Evolutionary conservation across 805 yeast species (phyloP).

Genomic region (Dipodascus albidus): DNA sequence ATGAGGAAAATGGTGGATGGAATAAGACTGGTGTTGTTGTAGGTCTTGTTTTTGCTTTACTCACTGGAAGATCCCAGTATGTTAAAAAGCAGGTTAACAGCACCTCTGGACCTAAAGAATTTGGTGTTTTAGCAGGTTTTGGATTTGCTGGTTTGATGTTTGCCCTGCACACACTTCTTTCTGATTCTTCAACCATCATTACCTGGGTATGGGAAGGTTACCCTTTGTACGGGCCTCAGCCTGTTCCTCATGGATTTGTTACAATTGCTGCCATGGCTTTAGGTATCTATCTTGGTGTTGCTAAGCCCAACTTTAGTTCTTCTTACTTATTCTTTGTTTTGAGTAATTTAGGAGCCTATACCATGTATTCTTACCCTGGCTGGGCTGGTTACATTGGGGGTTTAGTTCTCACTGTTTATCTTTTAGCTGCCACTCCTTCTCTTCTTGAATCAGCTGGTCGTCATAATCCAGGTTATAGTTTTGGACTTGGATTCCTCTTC

Average conservation of each 20-base stretch:
- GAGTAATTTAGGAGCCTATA: constrained; percentile 39
- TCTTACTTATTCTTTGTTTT: constrained; percentile 27
- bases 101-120: constrained; percentile 13
- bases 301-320: constrained; percentile 20
- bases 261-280: constrained; percentile 46
- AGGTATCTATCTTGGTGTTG: constrained; percentile 42
- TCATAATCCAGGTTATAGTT: constrained; percentile 38
- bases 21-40: constrained; percentile 56
- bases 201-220: constrained; percentile 96
- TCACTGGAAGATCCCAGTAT: constrained; percentile 35
- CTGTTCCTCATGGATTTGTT: constrained; percentile 66
- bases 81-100: constrained; percentile 14
- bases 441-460: constrained; percentile 47
- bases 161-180: constrained; percentile 58
- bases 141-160: constrained; percentile 75
- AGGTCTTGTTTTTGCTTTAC: constrained; percentile 53
- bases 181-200: constrained; percentile 80
- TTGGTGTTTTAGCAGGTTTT: constrained; percentile 36
- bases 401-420: constrained; percentile 44
- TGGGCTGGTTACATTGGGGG: constrained; percentile 79
- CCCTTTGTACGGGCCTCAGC: constrained; percentile 77
- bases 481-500: constrained; percentile 31
- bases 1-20: constrained; percentile 74
- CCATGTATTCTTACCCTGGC: constrained; percentile 41
- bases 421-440: constrained; percentile 47